A percentile compares a stretch with the other conserved stretches of the same genome.
Conservation (phyloP, 441 rosid genomes). For the California macrophylla region DNA sequence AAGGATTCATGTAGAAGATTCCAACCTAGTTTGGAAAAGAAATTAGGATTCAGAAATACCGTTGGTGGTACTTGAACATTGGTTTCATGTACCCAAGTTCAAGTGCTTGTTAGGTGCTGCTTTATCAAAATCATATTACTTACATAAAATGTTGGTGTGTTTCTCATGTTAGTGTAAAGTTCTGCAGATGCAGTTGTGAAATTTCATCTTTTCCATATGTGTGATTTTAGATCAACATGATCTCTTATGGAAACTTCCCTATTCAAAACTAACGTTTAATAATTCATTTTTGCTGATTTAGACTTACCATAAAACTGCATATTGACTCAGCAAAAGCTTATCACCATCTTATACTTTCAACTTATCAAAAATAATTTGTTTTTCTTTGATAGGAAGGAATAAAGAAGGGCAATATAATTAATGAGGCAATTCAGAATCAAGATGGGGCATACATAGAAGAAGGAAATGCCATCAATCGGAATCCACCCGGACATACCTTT, state of each 20-base stretch:
- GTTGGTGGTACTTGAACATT: too few relatives aligned
- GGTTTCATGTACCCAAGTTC: too few relatives aligned
- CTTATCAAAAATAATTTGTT: slow-evolving; percentile 19
- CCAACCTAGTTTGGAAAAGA: neutral
- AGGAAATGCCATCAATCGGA: slow-evolving; percentile 18
- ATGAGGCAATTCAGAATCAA: slow-evolving; percentile 14
- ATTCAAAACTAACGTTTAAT: neutral
- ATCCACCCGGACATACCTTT: slow-evolving; percentile 22
- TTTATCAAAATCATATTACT: too few relatives aligned
- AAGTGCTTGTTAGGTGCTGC: neutral
- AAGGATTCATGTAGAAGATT: neutral
- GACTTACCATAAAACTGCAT: neutral
- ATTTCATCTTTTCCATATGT: neutral
- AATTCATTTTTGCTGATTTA: neutral
- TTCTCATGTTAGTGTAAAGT: neutral
- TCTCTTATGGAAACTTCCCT: neutral
- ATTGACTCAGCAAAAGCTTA: neutral
- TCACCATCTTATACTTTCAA: neutral
- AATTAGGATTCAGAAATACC: too few relatives aligned
- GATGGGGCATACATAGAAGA: slow-evolving; percentile 19
- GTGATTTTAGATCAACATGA: neutral
- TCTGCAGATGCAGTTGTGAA: neutral
- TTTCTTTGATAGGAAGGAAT: slow-evolving; percentile 29
- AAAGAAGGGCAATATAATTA: slow-evolving; percentile 22
- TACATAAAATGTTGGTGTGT: neutral